These are phyloP conservation scores for Osmanthus fragrans DNA, from an alignment of 257 asterid species.

Conservation along the genomic window DNA sequence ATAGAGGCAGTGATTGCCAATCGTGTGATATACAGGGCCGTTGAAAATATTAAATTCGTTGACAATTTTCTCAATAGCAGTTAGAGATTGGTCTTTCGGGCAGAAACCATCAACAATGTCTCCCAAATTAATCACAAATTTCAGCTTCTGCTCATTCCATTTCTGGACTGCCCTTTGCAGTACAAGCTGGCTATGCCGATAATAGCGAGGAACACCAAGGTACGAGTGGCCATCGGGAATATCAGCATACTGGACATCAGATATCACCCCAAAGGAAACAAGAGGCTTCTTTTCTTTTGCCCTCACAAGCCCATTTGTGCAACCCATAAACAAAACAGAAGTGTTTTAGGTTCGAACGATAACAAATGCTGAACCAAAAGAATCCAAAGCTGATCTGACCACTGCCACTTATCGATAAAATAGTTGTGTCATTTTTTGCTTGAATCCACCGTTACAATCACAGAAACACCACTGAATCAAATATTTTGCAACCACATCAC, in stretches of 20 bases:
- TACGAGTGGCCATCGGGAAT: conserved; percentile 86
- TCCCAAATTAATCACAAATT: conserved; percentile 72
- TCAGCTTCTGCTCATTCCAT: conserved; percentile 53
- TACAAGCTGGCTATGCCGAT: conserved; percentile 72
- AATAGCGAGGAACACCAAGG: conserved; percentile 91
- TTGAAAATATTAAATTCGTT: conserved; percentile 46
- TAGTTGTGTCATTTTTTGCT: too few species aligned
- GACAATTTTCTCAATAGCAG: conserved; percentile 50
- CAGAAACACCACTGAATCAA: background rate
- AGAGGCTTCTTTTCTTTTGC: conserved; percentile 59
- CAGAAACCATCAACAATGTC: conserved; percentile 92
- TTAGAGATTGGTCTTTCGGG: conserved; percentile 69
- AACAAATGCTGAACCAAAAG: background rate
- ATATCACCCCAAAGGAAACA: conserved; percentile 82
- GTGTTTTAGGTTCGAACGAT: conserved; percentile 2
- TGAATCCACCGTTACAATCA: background rate
- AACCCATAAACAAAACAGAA: conserved; percentile 46
- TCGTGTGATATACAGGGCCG: conserved; percentile 85
- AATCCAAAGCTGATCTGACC: background rate
- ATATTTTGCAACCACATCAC: background rate
- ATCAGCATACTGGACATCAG: conserved; percentile 97
- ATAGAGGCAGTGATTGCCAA: conserved; percentile 94
- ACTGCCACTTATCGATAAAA: background rate
- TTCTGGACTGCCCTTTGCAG: conserved; percentile 71
- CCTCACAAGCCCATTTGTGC: conserved; percentile 40